Percentiles rank a stretch among this genome's conserved stretches.
These are phyloP conservation scores for Maudiozyma turicensis DNA, from an alignment of 805 yeast genomes.

Conservation along the genomic window DNA sequence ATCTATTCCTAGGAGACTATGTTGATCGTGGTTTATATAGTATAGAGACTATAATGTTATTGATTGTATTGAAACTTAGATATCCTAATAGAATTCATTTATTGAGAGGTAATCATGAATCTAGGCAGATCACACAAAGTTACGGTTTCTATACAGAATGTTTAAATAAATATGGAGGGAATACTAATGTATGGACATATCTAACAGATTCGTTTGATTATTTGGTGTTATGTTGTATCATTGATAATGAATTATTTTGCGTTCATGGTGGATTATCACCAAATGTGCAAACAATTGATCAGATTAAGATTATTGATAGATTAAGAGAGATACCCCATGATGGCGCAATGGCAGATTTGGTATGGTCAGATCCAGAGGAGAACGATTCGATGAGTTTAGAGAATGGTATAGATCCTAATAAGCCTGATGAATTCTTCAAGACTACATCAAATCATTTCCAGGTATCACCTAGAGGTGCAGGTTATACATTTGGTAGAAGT, in stretches of 20 bases:
- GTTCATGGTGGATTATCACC: slow-evolving; percentile 97
- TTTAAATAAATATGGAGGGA: slow-evolving; percentile 68
- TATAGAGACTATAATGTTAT: slow-evolving; percentile 80
- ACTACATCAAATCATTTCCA: slow-evolving; percentile 51
- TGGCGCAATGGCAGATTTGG: slow-evolving; percentile 98
- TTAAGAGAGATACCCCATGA: slow-evolving; percentile 96
- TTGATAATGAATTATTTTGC: slow-evolving; percentile 83
- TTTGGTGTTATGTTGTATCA: slow-evolving; percentile 77
- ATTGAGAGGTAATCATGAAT: slow-evolving; percentile 92
- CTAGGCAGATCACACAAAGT: slow-evolving; percentile 92
- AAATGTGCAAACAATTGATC: slow-evolving; percentile 87
- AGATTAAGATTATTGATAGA: slow-evolving; percentile 80
- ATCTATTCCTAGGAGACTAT: slow-evolving; percentile 87
- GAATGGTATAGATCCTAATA: slow-evolving; percentile 22
- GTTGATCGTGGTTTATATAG: slow-evolving; percentile 93
- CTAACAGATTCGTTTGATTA: slow-evolving; percentile 92
- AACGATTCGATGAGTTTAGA: slow-evolving; percentile 41
- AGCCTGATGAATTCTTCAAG: slow-evolving; percentile 14
- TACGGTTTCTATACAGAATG: slow-evolving; percentile 97
- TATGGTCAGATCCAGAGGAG: slow-evolving; percentile 97
- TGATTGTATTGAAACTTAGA: slow-evolving; percentile 74
- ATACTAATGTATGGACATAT: slow-evolving; percentile 72
- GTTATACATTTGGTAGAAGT: slow-evolving; percentile 88
- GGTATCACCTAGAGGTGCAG: slow-evolving; percentile 93
- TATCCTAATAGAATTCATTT: slow-evolving; percentile 78